Evolutionary conservation across 2,329 filamentous ascomycete genomes (phyloP), one percentile per base, ranked within the genome.

Genomic region (Sphaerulina populicola): DNA sequence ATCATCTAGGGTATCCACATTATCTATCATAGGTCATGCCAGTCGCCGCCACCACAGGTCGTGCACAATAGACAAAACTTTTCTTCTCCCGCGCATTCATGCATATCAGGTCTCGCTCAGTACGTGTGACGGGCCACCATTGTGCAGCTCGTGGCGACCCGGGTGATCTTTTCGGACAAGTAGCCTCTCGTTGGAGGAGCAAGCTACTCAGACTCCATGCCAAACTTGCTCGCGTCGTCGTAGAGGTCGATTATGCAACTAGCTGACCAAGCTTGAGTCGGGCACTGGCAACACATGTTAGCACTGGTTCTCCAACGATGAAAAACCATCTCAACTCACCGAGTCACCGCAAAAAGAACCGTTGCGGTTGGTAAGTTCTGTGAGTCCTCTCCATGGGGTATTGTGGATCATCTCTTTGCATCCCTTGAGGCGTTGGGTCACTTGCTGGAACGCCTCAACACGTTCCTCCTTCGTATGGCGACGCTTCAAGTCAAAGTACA

Each of bases 231-330:
- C 51, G 88, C 91, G 68, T 98, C 93, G 76, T 95, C 90, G 72
- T 95, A 98, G 57, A 98, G 71, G 72, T 98, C 93, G 64, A 98
- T 87, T 64, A 98, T 75, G 68, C 93, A 97, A 18, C 88, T 86
- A 29, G 93, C 87, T 47, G 89, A 96, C 93, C 93, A 98, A 47
- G 93, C 86, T 70, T 98, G 93, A 0, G 93, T 96, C 23, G 93
- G 93, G 47, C 85, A 93, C 83, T 93, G 66, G 66, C 49, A 42
- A 46, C 45, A 37, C 47, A 55, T 50, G 57, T 71, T 63, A 71
- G 66, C 57, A 60, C 49, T n/a, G 23, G 50, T 10, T 27, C 5
- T 23, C 21, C 23, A 41, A 12, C 23, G 4, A 9, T 7, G 15
- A 41, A 11, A 60, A 4, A 35, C 55, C 8, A 21, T 21, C 6